phyloP scores from a whole-genome alignment of 345 rosid genomes.

The Salix suchowensis region DNA sequence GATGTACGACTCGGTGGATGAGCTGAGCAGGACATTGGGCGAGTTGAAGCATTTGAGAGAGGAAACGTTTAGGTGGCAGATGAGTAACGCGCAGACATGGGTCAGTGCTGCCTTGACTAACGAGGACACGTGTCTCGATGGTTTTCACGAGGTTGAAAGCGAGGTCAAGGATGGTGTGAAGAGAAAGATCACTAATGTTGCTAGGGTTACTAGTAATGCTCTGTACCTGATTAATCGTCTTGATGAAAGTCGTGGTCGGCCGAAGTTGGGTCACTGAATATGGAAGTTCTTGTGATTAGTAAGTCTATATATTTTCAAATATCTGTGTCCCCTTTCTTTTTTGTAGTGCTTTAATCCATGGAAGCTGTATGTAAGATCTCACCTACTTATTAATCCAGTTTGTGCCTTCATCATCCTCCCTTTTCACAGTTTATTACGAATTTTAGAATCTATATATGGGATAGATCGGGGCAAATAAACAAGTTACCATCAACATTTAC shows the following conservation, averaged over 20 bases:
- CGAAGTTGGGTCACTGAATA: background rate
- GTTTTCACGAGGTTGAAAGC: conserved; percentile 48
- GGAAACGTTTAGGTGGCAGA: conserved; percentile 50
- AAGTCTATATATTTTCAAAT: background rate
- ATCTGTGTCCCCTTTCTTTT: background rate
- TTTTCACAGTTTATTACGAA: too few species aligned
- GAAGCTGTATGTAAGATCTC: too few species aligned
- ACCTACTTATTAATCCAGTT: too few species aligned
- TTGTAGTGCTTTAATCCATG: background rate
- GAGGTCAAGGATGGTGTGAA: conserved; percentile 42
- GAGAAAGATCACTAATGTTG: conserved; percentile 50
- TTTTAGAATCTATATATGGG: too few species aligned
- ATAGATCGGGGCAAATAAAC: too few species aligned
- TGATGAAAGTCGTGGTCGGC: conserved; percentile 29
- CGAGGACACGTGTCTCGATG: conserved; percentile 88
- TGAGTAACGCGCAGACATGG: conserved; percentile 84
- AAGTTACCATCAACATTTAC: too few species aligned
- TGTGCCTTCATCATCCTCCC: too few species aligned
- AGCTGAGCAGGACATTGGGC: conserved; percentile 45
- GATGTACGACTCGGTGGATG: conserved; percentile 62
- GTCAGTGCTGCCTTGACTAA: conserved; percentile 78
- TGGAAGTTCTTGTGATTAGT: background rate
- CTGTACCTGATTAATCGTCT: conserved; percentile 71
- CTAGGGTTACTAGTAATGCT: conserved; percentile 78
- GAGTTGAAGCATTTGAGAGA: conserved; percentile 60